Conservation (phyloP, 2,329 filamentous ascomycete species). For the Aureobasidium sp. region DNA sequence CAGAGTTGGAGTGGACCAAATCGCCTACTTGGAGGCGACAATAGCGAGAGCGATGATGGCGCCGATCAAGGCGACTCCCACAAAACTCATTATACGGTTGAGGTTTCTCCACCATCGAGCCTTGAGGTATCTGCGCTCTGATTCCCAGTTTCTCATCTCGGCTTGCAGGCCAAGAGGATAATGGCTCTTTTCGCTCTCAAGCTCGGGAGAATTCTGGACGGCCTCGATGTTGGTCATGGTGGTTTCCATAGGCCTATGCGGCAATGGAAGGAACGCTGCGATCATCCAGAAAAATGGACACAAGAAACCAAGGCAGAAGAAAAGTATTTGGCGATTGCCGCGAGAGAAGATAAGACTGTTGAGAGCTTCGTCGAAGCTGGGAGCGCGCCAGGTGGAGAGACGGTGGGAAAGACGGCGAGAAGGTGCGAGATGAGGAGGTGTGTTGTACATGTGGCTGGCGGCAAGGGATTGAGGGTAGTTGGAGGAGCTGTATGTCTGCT, state of each 20-base stretch:
- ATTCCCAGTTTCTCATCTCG: slow-evolving; percentile 18
- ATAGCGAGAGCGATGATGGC: slow-evolving; percentile 28
- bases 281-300: slow-evolving; percentile 28
- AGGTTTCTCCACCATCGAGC: slow-evolving; percentile 29
- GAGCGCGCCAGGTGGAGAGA: slow-evolving; percentile 25
- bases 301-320: slow-evolving; percentile 28
- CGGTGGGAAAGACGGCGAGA: slow-evolving; percentile 17
- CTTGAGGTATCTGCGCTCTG: slow-evolving; percentile 25
- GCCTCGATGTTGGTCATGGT: slow-evolving; percentile 19
- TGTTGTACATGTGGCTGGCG: slow-evolving; percentile 15
- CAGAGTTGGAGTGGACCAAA: background rate
- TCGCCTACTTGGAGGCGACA: slow-evolving; percentile 20
- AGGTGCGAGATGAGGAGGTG: slow-evolving; percentile 22
- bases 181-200: slow-evolving; percentile 3
- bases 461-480: background rate
- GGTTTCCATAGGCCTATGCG: slow-evolving; percentile 18
- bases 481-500: slow-evolving; percentile 3
- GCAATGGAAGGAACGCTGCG: slow-evolving; percentile 26
- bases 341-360: slow-evolving; percentile 23
- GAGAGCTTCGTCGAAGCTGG: slow-evolving; percentile 26
- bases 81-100: slow-evolving; percentile 29
- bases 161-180: background rate
- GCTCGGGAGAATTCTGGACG: background rate
- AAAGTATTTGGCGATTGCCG: slow-evolving; percentile 27
- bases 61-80: slow-evolving; percentile 26